A percentile compares a stretch with the other conserved stretches of the same genome.
Conservation (phyloP, 176 grass and related monocot species). For the Triticum aestivum region DNA sequence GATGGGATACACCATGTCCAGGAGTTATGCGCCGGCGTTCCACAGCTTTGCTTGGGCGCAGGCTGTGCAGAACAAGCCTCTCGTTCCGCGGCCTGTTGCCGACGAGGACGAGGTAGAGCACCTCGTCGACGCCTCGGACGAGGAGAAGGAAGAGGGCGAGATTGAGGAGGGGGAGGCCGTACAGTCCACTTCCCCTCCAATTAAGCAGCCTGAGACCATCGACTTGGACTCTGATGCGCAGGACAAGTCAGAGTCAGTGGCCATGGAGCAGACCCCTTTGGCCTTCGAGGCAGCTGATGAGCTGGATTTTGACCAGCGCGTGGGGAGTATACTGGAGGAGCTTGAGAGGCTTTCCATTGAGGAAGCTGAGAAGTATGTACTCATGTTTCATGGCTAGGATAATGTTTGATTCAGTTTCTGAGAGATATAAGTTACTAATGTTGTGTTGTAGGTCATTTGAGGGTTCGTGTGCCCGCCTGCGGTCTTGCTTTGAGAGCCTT, state of each 20-base stretch:
- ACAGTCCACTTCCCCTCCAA: neutral
- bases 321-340: conserved; percentile 83
- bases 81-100: conserved; percentile 34
- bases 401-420: neutral
- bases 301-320: conserved; percentile 69
- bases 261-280: neutral
- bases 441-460: conserved; percentile 82
- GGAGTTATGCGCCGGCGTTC: conserved; percentile 67
- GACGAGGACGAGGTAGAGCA: conserved; percentile 55
- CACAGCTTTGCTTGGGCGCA: conserved; percentile 91
- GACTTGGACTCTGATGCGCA: conserved; percentile 52
- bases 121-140: conserved; percentile 45
- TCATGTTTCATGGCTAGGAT: conserved; percentile 7
- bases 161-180: conserved; percentile 70
- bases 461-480: conserved; percentile 55
- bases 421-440: conserved; percentile 16
- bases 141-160: conserved; percentile 83
- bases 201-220: conserved; percentile 37
- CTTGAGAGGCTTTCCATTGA: conserved; percentile 89
- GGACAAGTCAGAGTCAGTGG: conserved; percentile 50
- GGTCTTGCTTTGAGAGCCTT: conserved; percentile 66
- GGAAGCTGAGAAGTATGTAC: conserved; percentile 81
- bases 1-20: conserved; percentile 82
- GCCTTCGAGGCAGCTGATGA: conserved; percentile 36
- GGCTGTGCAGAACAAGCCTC: conserved; percentile 91